These are phyloP conservation scores for Musa schizocarpa DNA, from an alignment of 176 grass and related monocot genomes.

Conservation along the genomic window DNA sequence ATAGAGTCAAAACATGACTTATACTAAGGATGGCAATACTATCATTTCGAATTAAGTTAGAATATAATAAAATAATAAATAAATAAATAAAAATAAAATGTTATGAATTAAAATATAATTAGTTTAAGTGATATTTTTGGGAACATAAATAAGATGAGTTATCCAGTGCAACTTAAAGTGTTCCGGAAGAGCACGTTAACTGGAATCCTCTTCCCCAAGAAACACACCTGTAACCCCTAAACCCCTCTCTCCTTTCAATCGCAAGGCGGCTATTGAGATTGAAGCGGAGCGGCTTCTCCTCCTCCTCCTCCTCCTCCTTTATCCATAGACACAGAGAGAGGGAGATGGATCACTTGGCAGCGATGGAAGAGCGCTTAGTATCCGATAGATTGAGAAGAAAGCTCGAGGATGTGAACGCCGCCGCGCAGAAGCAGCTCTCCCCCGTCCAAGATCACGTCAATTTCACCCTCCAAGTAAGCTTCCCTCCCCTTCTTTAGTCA, in stretches of 20 bases:
- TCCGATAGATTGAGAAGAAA: constrained; percentile 58
- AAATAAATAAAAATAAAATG: too few relatives aligned
- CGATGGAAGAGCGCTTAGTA: constrained; percentile 57
- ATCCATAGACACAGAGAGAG: not conserved
- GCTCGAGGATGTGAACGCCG: constrained; percentile 72
- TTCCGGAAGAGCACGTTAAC: too few relatives aligned
- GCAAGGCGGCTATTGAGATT: not conserved
- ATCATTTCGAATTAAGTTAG: too few relatives aligned
- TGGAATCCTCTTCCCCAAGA: too few relatives aligned
- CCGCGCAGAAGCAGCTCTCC: constrained; percentile 58
- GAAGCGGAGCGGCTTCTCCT: not conserved
- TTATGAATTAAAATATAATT: too few relatives aligned
- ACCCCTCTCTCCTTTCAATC: not conserved
- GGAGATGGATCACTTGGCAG: constrained; percentile 43
- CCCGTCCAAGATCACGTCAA: constrained; percentile 88
- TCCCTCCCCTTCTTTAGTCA: not conserved
- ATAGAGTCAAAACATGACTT: too few relatives aligned
- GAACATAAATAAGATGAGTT: too few relatives aligned
- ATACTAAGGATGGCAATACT: too few relatives aligned
- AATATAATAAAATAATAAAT: too few relatives aligned
- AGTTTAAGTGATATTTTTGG: too few relatives aligned
- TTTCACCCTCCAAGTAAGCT: constrained; percentile 72
- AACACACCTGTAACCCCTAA: too few relatives aligned
- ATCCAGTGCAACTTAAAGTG: too few relatives aligned
- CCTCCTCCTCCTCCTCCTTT: not conserved